These are phyloP conservation scores for Trifolium subterraneum DNA, from an alignment of 306 rosid genomes.

Conservation along the genomic window DNA sequence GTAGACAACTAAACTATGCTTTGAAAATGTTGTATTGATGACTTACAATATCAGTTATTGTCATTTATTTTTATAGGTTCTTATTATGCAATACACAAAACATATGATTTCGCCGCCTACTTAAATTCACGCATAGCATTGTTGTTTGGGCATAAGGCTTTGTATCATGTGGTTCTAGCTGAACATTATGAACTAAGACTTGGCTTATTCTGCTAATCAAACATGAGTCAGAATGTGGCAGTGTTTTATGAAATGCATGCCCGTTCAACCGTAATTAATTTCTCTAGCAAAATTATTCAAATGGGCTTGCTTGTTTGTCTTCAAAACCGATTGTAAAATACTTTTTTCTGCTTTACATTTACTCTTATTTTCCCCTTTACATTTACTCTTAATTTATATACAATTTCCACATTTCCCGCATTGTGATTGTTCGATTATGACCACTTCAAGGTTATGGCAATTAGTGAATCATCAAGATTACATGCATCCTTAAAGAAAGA, in stretches of 20 bases:
- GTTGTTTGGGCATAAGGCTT: slow-evolving; percentile 4
- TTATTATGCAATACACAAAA: slow-evolving; percentile 1
- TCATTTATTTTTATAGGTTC: too few relatives aligned
- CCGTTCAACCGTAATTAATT: slow-evolving; percentile 9
- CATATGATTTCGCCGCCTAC: neutral
- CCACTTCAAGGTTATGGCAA: slow-evolving; percentile 74
- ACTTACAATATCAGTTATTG: neutral
- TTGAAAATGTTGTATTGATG: neutral
- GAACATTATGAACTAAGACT: slow-evolving; percentile 8
- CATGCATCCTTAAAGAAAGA: slow-evolving; percentile 81
- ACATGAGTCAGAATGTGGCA: neutral
- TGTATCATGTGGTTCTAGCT: slow-evolving; percentile 2
- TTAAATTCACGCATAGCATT: neutral
- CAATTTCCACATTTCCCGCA: slow-evolving; percentile 24
- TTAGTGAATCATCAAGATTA: slow-evolving; percentile 84
- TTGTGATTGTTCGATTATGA: slow-evolving; percentile 35
- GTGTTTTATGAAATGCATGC: slow-evolving; percentile 5
- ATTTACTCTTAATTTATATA: slow-evolving; percentile 14
- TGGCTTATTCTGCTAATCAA: neutral
- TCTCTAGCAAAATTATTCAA: slow-evolving; percentile 3
- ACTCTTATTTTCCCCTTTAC: neutral
- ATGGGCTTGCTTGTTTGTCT: slow-evolving; percentile 13
- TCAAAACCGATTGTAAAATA: neutral
- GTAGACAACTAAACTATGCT: neutral
- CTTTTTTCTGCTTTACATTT: slow-evolving; percentile 13